These are phyloP conservation scores for Aspergillus ostianus DNA, from an alignment of 495 filamentous ascomycete species.

Conservation along the genomic window DNA sequence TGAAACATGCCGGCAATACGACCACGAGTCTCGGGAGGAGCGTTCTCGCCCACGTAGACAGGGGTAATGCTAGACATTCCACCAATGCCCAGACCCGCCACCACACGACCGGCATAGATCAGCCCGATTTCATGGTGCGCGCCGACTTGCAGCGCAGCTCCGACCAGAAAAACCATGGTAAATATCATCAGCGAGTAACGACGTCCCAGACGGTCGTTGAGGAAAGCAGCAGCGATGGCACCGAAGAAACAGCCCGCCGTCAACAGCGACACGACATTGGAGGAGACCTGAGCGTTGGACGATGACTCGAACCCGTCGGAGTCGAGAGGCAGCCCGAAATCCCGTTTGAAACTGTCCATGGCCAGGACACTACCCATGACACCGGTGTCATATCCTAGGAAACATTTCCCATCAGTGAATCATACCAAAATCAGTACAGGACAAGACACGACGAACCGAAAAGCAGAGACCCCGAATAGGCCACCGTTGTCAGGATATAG, in stretches of 20 bases:
- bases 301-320: slow-evolving; percentile 29
- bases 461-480: slow-evolving; percentile 53
- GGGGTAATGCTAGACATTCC: slow-evolving; percentile 48
- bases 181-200: slow-evolving; percentile 57
- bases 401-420: not conserved
- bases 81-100: slow-evolving; percentile 44
- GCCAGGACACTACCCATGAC: slow-evolving; percentile 59
- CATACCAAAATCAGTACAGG: not conserved
- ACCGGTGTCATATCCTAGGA: slow-evolving; percentile 53
- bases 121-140: slow-evolving; percentile 33
- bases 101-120: slow-evolving; percentile 44
- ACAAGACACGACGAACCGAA: slow-evolving; percentile 40
- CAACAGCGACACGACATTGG: slow-evolving; percentile 60
- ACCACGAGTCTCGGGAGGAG: slow-evolving; percentile 40
- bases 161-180: slow-evolving; percentile 57
- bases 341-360: slow-evolving; percentile 52
- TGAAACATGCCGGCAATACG: slow-evolving; percentile 45
- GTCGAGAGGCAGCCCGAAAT: slow-evolving; percentile 46
- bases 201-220: slow-evolving; percentile 59
- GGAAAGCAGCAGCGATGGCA: slow-evolving; percentile 55
- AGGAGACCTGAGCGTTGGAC: slow-evolving; percentile 45
- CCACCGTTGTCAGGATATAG: slow-evolving; percentile 53
- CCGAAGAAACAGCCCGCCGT: slow-evolving; percentile 71
- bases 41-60: slow-evolving; percentile 50
- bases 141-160: slow-evolving; percentile 60